Conservation (phyloP, 345 rosid species). For the Triadica sebifera region DNA sequence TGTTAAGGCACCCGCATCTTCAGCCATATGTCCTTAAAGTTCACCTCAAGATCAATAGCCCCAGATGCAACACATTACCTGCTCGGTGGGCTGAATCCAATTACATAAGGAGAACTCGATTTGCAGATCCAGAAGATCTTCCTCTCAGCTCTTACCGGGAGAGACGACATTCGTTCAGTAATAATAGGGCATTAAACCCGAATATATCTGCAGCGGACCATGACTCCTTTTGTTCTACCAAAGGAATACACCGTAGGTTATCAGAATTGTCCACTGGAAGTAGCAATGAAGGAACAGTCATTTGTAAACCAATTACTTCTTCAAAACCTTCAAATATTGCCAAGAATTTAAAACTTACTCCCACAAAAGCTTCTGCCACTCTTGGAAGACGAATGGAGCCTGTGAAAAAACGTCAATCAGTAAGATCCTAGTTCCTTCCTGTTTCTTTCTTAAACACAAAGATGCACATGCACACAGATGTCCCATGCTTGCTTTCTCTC, state of each 20-base stretch:
- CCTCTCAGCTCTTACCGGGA: slow-evolving; percentile 38
- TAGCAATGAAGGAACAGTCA: slow-evolving; percentile 67
- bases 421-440: slow-evolving; percentile 35
- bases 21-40: slow-evolving; percentile 72
- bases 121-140: slow-evolving; percentile 40
- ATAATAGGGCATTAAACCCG: slow-evolving; percentile 74
- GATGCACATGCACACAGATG: background rate
- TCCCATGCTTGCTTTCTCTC: background rate
- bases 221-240: slow-evolving; percentile 59
- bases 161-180: slow-evolving; percentile 52
- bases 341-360: slow-evolving; percentile 44
- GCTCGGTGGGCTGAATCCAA: slow-evolving; percentile 62
- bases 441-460: background rate
- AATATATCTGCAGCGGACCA: slow-evolving; percentile 77
- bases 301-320: slow-evolving; percentile 54
- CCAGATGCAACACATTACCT: slow-evolving; percentile 58
- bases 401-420: slow-evolving; percentile 56
- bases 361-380: slow-evolving; percentile 53
- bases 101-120: slow-evolving; percentile 54
- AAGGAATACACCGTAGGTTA: slow-evolving; percentile 42
- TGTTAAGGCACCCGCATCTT: slow-evolving; percentile 74
- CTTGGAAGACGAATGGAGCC: slow-evolving; percentile 45
- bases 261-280: slow-evolving; percentile 55
- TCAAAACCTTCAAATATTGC: slow-evolving; percentile 43
- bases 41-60: slow-evolving; percentile 68